Conservation (phyloP, 2,329 filamentous ascomycete species). For the Epichloe typhina region DNA sequence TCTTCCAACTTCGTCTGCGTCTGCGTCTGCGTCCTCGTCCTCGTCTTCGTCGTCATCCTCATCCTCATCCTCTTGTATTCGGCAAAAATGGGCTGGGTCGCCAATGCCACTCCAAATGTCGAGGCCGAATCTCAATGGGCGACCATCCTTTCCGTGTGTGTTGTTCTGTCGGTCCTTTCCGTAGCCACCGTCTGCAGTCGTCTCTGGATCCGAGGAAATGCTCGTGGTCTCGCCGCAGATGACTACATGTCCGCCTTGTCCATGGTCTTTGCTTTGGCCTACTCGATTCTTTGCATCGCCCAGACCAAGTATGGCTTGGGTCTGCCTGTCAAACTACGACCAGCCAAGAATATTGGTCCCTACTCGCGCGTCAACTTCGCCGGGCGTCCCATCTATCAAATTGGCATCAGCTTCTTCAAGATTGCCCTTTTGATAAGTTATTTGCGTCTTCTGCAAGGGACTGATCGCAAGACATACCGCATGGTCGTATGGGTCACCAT, state of each 20-base stretch:
- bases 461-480: slow-evolving; percentile 30
- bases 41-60: neutral
- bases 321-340: slow-evolving; percentile 29
- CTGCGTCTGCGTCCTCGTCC: neutral
- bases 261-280: slow-evolving; percentile 32
- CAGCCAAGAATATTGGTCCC: slow-evolving; percentile 25
- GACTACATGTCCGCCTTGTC: slow-evolving; percentile 31
- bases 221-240: slow-evolving; percentile 31
- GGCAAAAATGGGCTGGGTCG: slow-evolving; percentile 35
- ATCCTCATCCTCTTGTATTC: neutral
- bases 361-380: slow-evolving; percentile 39
- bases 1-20: neutral
- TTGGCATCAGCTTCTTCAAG: slow-evolving; percentile 44
- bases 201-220: slow-evolving; percentile 27
- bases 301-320: slow-evolving; percentile 42
- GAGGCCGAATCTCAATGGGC: slow-evolving; percentile 33
- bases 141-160: slow-evolving; percentile 34
- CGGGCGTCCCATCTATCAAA: slow-evolving; percentile 39
- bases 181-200: slow-evolving; percentile 26
- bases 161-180: slow-evolving; percentile 31
- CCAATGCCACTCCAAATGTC: slow-evolving; percentile 33
- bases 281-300: slow-evolving; percentile 35
- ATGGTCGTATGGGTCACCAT: slow-evolving; percentile 31
- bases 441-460: slow-evolving; percentile 34
- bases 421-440: slow-evolving; percentile 42